Evolutionary conservation across 176 grass and related monocot genomes (phyloP).

Genomic region (Carex cristatella): DNA sequence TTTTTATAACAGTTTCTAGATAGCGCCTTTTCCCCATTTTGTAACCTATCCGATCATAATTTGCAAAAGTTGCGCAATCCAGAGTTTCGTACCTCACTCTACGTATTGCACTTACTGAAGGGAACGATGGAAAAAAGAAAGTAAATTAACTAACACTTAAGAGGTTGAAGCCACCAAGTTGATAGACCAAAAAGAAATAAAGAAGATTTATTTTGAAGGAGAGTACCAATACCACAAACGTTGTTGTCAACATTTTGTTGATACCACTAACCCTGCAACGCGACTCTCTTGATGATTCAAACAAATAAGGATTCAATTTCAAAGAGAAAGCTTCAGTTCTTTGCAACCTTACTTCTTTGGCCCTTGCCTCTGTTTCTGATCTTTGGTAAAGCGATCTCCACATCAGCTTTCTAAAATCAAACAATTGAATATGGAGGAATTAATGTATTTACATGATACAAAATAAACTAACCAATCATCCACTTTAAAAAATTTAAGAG

Average conservation of each 20-base stretch:
- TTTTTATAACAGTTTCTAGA: background rate
- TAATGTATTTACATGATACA: background rate
- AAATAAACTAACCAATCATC: background rate
- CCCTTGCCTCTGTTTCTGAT: background rate
- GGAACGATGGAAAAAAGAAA: background rate
- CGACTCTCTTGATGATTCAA: background rate
- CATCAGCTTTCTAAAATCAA: constrained; percentile 9
- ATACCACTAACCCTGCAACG: background rate
- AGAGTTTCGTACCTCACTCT: background rate
- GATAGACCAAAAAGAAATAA: background rate
- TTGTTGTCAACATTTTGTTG: background rate
- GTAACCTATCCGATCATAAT: background rate
- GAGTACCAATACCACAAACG: too few species aligned
- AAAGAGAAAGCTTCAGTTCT: background rate
- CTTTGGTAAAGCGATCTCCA: constrained; percentile 10
- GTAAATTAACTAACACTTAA: background rate
- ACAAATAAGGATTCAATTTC: background rate
- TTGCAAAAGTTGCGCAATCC: background rate
- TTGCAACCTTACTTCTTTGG: background rate
- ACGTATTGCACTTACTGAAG: background rate
- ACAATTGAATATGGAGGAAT: background rate
- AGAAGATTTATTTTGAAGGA: too few species aligned
- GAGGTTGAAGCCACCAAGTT: background rate
- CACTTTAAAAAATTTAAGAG: background rate
- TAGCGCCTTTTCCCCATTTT: background rate